Percentiles rank a stretch among this genome's conserved stretches.
These are phyloP conservation scores for Ogataea henricii DNA, from an alignment of 805 yeast species.

Conservation along the genomic window DNA sequence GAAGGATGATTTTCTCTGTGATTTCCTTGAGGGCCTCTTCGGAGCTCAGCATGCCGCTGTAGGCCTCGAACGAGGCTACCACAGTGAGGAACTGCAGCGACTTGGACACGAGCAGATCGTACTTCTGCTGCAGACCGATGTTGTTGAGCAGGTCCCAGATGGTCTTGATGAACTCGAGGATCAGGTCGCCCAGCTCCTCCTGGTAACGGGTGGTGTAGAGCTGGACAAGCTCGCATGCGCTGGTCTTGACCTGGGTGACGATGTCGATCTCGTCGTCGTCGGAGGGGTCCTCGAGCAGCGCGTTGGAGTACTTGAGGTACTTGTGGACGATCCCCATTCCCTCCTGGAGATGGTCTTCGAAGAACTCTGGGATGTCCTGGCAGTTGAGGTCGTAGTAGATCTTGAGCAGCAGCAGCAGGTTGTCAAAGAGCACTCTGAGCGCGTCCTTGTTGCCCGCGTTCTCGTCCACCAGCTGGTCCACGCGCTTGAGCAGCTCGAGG, in stretches of 20 bases:
- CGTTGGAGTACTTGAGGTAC: conserved; percentile 65
- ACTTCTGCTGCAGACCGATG: conserved; percentile 70
- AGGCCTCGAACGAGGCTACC: conserved; percentile 69
- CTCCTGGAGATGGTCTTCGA: conserved; percentile 80
- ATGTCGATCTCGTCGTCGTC: conserved; percentile 72
- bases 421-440: conserved; percentile 63
- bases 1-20: conserved; percentile 80
- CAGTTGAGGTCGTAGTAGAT: conserved; percentile 92
- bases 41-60: conserved; percentile 60
- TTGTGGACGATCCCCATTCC: conserved; percentile 85
- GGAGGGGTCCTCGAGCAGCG: conserved; percentile 54
- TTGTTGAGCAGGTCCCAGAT: conserved; percentile 76
- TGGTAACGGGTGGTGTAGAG: conserved; percentile 89
- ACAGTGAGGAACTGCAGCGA: conserved; percentile 81
- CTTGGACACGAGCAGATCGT: conserved; percentile 81
- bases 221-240: conserved; percentile 81
- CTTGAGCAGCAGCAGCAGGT: conserved; percentile 69
- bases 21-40: conserved; percentile 70
- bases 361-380: conserved; percentile 97
- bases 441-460: conserved; percentile 48
- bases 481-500: conserved; percentile 61
- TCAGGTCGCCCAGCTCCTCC: conserved; percentile 81
- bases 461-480: conserved; percentile 63
- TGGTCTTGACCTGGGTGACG: conserved; percentile 71
- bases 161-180: conserved; percentile 75